Evolutionary conservation across 2,329 filamentous ascomycete species (phyloP), one percentile per base, ranked within the genome.

Genomic region (Amauroascus verrucosus): DNA sequence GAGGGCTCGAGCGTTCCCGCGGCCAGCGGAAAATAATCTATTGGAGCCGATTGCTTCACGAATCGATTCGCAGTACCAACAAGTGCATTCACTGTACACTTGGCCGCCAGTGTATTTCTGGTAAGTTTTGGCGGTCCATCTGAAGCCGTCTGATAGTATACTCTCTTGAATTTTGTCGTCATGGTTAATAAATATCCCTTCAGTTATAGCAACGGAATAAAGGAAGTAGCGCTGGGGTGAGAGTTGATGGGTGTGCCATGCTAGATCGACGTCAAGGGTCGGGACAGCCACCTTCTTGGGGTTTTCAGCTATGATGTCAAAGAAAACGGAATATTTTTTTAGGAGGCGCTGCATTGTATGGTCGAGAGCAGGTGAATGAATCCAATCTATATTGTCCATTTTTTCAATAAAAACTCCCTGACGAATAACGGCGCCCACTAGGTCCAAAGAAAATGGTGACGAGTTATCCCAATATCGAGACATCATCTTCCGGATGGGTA

Each of bases 1-100:
- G 1, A 73, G 64, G 40, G 62, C 69, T 8, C 77, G 67, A 7
- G 71, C 63, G 1, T 76, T 75, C 0, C 63, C 62, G 11, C 77
- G 77, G 0, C 79, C 78, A 69, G 48, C 67, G 57, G 53, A 74
- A 56, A 63, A 62, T 20, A 63, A 54, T 1, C 78, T 58, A 46
- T 45, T 47, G 43, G 28, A 35, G 1, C 70, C 64, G 9, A 72
- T 75, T 1, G 76, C 70, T 41, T 79, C 72, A 32, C 84, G 80
- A 51, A 83, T 77, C 4, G 82, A 77, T 67, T 93, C 87, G 68
- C 88, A 94, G 66, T 90, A 88, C 85, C 86, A 90, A 67, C 86
- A 90, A 0, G 81, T 86, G 61, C 86, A 91, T 65, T 86, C 83
- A 1, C 79, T 83, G 65, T 90, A 94, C 3, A 86, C 77, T 48